Percentiles rank a stretch among this genome's conserved stretches.
Evolutionary conservation across 1,139 yeast species (phyloP).

Genomic region (Pichia norvegensis): DNA sequence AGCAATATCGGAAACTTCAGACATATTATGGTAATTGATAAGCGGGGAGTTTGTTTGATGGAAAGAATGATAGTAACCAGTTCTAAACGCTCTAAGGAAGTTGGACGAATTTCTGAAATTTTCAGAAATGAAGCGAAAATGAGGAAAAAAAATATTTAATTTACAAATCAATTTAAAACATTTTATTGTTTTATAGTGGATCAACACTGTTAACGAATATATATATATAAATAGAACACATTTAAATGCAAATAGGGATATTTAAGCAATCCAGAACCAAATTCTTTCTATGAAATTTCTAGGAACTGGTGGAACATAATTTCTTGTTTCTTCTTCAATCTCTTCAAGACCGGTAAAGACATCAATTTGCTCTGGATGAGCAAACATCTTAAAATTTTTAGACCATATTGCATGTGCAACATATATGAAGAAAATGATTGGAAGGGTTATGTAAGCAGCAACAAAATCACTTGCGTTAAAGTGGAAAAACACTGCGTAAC

Average conservation of each 20-base stretch:
- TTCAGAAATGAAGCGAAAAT: neutral
- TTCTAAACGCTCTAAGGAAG: too few species aligned
- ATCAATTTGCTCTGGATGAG: conserved; percentile 39
- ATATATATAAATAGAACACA: neutral
- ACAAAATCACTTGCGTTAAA: conserved; percentile 43
- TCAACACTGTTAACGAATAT: neutral
- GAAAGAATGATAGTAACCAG: too few species aligned
- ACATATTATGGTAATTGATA: conserved; percentile 1
- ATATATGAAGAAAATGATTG: conserved; percentile 43
- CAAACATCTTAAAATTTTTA: conserved; percentile 29
- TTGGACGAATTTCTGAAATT: neutral
- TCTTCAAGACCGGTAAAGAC: conserved; percentile 38
- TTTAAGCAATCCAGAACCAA: conserved; percentile 36
- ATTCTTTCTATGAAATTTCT: conserved; percentile 31
- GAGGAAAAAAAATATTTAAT: neutral
- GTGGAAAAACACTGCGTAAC: conserved; percentile 48
- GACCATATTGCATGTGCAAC: conserved; percentile 31
- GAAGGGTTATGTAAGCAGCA: conserved; percentile 56
- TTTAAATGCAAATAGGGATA: neutral
- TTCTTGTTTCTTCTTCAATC: conserved; percentile 34
- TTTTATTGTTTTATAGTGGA: too few species aligned
- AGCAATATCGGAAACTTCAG: conserved; percentile 5
- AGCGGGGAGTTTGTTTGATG: neutral
- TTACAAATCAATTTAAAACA: too few species aligned
- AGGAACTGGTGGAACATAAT: conserved; percentile 31